These are phyloP conservation scores for Protostelium mycophagum DNA, from an alignment of 78 protist species.

Conservation along the genomic window DNA sequence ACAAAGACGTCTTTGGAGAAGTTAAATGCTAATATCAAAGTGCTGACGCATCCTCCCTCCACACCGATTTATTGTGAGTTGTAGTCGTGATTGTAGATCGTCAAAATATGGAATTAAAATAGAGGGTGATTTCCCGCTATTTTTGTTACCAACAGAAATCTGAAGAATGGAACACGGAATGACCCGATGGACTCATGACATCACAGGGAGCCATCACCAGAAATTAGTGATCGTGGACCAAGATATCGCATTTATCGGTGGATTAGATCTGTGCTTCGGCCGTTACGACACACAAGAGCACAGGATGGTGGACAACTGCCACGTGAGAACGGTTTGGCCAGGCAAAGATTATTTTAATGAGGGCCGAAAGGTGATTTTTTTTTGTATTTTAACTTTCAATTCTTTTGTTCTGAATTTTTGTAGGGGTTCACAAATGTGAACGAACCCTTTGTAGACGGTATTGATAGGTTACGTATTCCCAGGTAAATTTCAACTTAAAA, in stretches of 20 bases:
- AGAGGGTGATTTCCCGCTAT: no score
- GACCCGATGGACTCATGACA: no score
- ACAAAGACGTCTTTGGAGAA: background rate
- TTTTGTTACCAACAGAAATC: no score
- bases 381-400: no score
- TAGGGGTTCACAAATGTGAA: slow-evolving; percentile 12
- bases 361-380: background rate
- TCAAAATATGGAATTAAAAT: no score
- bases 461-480: slow-evolving; percentile 20
- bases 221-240: slow-evolving; percentile 71
- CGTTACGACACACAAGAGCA: slow-evolving; percentile 59
- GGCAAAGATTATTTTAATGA: slow-evolving; percentile 51
- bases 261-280: slow-evolving; percentile 74
- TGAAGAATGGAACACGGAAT: background rate
- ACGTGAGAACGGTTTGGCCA: slow-evolving; percentile 2
- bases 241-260: slow-evolving; percentile 72
- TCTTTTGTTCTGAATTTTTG: no score
- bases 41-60: background rate
- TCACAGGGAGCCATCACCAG: slow-evolving; percentile 81
- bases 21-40: background rate
- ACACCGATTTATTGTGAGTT: background rate
- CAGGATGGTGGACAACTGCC: slow-evolving; percentile 3
- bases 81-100: background rate
- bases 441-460: slow-evolving; percentile 10
- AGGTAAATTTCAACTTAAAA: slow-evolving; percentile 36